Conservation (phyloP, 495 filamentous ascomycete genomes). For the Hapsidospora chrysogenum region DNA sequence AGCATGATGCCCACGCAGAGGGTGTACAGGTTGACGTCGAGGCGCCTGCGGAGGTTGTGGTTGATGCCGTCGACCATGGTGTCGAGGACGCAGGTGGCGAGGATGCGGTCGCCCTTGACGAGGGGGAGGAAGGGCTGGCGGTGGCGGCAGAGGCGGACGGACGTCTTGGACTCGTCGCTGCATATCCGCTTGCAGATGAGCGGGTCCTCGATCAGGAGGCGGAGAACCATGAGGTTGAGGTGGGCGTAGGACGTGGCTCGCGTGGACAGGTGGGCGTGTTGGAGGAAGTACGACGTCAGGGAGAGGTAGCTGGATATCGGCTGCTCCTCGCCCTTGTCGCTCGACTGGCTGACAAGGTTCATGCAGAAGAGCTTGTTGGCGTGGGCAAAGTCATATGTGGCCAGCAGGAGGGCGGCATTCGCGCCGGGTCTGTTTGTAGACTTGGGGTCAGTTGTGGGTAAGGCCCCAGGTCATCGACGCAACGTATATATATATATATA, state of each 20-base stretch:
- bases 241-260: slow-evolving; percentile 67
- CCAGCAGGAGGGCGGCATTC: slow-evolving; percentile 61
- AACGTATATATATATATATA: no score
- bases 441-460: no score
- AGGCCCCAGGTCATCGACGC: no score
- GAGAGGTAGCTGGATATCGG: slow-evolving; percentile 77
- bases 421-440: slow-evolving; percentile 68
- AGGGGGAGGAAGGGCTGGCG: slow-evolving; percentile 75
- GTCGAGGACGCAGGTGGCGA: slow-evolving; percentile 65
- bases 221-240: slow-evolving; percentile 66
- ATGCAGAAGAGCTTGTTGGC: slow-evolving; percentile 92
- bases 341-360: slow-evolving; percentile 51
- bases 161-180: slow-evolving; percentile 56
- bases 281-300: slow-evolving; percentile 77
- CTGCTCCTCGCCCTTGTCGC: slow-evolving; percentile 50
- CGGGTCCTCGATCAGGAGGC: slow-evolving; percentile 77
- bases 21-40: slow-evolving; percentile 77
- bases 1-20: slow-evolving; percentile 63
- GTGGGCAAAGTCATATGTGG: slow-evolving; percentile 84
- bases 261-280: slow-evolving; percentile 75
- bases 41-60: slow-evolving; percentile 73
- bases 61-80: slow-evolving; percentile 79
- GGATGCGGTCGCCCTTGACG: slow-evolving; percentile 48
- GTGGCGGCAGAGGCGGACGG: slow-evolving; percentile 78
- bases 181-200: slow-evolving; percentile 72